Base-by-base conservation (phyloP, 108 stramenopile genomes). In the Fragilaria crotonensis region DNA sequence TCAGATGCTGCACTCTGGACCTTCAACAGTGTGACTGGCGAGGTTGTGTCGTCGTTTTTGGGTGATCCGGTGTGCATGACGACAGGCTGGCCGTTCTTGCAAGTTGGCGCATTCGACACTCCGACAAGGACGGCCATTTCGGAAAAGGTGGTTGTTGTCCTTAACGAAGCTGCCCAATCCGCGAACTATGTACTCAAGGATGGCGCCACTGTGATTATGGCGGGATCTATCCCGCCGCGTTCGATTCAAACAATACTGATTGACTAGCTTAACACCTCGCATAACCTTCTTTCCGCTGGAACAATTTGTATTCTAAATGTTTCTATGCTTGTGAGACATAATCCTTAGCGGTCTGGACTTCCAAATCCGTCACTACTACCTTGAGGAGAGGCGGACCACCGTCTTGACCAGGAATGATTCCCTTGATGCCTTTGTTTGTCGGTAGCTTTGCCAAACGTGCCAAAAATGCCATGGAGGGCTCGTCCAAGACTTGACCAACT, bases 51-150 rank as follows among this genome's bases (percentile, higher is more conserved):
- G 18, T 30, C 51, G 22, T 76, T 57, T 50, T 49, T 66, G 21
- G 71, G 60, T 4, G 77, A 73, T 28, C 74, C 80, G 48, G 83
- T 86, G 0, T 93, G 92, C 68, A 67, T 93, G 67, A 93, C 92
- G 23, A 90, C 92, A 18, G 92, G 92, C 2, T 93, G 92, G 92
- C 92, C 92, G 0, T 89, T 88, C 50, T 60, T 93, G 36, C 92
- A 93, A 63, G 84, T 77, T 53, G 88, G 84, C 5, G 86, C 85
- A 20, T 93, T 93, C 60, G 62, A 78, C 20, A 83, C 84, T 23
- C 70, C 83, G 28, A n/a, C n/a, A n/a, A n/a, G n/a, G n/a, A 71
- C 57, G 25, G 75, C 66, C 33, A 72, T 65, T 48, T 75, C 67
- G 45, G 63, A 68, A 25, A 75, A 70, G 33, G 75, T 76, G 1